Evolutionary conservation across 2,329 filamentous ascomycete genomes (phyloP).

Genomic region (Cladophialophora psammophila): DNA sequence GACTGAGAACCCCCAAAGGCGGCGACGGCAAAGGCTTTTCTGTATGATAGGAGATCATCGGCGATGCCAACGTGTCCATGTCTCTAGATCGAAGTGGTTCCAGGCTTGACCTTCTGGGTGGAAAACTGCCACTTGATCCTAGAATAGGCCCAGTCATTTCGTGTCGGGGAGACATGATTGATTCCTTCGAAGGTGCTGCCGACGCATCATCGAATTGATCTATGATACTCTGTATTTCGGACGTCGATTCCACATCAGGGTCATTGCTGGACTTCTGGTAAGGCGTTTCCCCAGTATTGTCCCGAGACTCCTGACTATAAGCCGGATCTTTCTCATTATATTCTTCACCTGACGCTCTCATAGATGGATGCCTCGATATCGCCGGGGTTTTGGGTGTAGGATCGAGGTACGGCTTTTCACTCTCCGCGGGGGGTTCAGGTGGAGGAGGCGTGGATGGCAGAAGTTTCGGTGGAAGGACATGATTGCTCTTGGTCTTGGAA

Average conservation of each 20-base stretch:
- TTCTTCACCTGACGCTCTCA: slow-evolving; percentile 24
- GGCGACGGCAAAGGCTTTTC: slow-evolving; percentile 40
- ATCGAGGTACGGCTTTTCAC: slow-evolving; percentile 61
- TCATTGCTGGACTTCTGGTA: slow-evolving; percentile 51
- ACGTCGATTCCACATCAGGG: slow-evolving; percentile 67
- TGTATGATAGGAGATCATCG: slow-evolving; percentile 28
- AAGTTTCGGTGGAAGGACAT: slow-evolving; percentile 28
- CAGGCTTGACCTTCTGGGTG: slow-evolving; percentile 84
- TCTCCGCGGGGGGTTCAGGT: slow-evolving; percentile 52
- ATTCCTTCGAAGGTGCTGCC: slow-evolving; percentile 74
- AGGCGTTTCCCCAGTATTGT: slow-evolving; percentile 63
- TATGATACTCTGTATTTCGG: slow-evolving; percentile 98
- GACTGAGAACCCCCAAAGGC: slow-evolving; percentile 41
- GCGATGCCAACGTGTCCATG: slow-evolving; percentile 43
- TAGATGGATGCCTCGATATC: slow-evolving; percentile 50
- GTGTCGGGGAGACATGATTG: slow-evolving; percentile 89
- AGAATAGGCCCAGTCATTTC: slow-evolving; percentile 83
- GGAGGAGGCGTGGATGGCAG: slow-evolving; percentile 51
- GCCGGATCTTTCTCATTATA: slow-evolving; percentile 40
- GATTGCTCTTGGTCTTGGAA: slow-evolving; percentile 2
- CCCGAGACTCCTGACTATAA: slow-evolving; percentile 49
- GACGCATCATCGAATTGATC: slow-evolving; percentile 85
- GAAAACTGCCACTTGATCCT: slow-evolving; percentile 71
- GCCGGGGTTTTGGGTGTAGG: slow-evolving; percentile 56
- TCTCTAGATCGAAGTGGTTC: slow-evolving; percentile 67